Evolutionary conservation across 1,139 yeast species (phyloP).

Genomic region (Pichia norvegensis): DNA sequence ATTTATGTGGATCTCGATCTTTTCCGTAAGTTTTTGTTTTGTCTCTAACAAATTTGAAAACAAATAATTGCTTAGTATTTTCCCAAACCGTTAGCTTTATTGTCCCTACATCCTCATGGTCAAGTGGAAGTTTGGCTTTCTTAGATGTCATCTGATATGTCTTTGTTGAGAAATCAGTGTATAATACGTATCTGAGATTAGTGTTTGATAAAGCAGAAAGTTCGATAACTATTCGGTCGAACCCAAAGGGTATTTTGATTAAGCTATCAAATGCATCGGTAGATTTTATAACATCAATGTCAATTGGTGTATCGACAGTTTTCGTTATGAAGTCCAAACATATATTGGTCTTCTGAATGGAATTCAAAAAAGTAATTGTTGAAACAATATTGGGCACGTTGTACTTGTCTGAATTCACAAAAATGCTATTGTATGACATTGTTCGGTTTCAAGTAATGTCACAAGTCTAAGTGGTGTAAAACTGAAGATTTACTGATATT

Average conservation of each 20-base stretch:
- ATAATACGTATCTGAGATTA: neutral
- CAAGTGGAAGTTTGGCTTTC: neutral
- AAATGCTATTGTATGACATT: neutral
- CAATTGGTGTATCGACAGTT: neutral
- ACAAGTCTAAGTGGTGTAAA: neutral
- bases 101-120: neutral
- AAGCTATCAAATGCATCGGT: neutral
- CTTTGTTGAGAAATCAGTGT: neutral
- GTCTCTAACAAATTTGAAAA: neutral
- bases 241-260: constrained; percentile 2
- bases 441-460: too few relatives aligned
- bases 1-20: neutral
- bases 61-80: neutral
- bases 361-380: constrained; percentile 3
- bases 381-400: constrained; percentile 1
- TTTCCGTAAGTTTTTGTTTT: neutral
- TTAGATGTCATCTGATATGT: neutral
- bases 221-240: constrained; percentile 5
- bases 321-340: constrained; percentile 1
- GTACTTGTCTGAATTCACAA: neutral
- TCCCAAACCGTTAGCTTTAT: neutral
- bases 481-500: too few relatives aligned
- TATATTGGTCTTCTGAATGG: constrained; percentile 5
- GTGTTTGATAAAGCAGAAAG: neutral
- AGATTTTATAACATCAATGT: neutral